phyloP scores from a whole-genome alignment of 2,329 filamentous ascomycete species.

The Rhynchosporium graminicola region DNA sequence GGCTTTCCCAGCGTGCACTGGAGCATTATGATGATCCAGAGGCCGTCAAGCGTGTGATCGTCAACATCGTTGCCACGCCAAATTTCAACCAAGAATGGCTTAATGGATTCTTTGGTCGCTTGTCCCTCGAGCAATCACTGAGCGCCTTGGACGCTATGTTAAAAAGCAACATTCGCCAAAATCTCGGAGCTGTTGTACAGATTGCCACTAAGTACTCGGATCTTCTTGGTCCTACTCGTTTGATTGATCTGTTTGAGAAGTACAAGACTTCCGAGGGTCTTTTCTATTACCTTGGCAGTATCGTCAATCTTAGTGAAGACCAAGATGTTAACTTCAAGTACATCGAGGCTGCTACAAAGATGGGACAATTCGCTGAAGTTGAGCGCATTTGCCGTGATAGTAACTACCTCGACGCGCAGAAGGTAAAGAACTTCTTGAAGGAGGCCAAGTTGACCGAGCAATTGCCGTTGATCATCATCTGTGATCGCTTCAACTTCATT shows the following conservation, averaged over 20 bases:
- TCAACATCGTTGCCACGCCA: constrained; percentile 78
- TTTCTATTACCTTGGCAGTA: constrained; percentile 97
- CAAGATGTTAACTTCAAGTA: constrained; percentile 99
- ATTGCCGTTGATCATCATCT: constrained; percentile 95
- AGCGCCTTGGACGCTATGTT: constrained; percentile 97
- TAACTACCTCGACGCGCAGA: constrained; percentile 86
- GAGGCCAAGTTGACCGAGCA: constrained; percentile 91
- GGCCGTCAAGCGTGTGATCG: constrained; percentile 84
- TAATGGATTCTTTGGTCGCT: constrained; percentile 86
- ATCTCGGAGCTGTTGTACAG: constrained; percentile 90
- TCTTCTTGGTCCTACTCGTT: constrained; percentile 78
- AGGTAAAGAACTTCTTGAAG: constrained; percentile 99
- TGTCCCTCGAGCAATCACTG: constrained; percentile 92
- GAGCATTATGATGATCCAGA: constrained; percentile 93
- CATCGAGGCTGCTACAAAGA: constrained; percentile 92
- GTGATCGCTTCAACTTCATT: constrained; percentile 98
- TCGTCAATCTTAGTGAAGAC: constrained; percentile 95
- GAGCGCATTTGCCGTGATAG: constrained; percentile 96
- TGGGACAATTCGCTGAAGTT: constrained; percentile 92
- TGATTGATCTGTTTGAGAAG: constrained; percentile 95
- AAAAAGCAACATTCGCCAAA: constrained; percentile 94
- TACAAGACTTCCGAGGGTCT: constrained; percentile 96
- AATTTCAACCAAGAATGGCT: constrained; percentile 92
- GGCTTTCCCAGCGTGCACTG: constrained; percentile 80
- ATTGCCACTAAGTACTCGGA: constrained; percentile 98